phyloP scores from a whole-genome alignment of 202 grass and related monocot genomes.

The Musa balbisiana region DNA sequence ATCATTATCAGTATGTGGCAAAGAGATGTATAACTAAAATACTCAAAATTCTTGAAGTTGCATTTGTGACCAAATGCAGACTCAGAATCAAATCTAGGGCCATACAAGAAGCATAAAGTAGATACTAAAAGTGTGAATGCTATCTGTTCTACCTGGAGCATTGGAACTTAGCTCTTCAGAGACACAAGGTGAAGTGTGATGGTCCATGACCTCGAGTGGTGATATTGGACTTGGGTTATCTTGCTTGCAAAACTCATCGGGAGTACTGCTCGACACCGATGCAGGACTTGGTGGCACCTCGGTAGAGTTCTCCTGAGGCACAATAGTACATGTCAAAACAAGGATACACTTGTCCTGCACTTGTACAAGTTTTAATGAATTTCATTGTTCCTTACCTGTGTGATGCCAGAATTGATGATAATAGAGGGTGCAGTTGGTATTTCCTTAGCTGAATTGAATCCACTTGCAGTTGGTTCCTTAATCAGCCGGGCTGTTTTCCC shows the following conservation, averaged over 20 bases:
- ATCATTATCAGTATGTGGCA: background rate
- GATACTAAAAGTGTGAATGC: background rate
- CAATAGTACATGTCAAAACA: background rate
- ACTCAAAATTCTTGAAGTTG: too few relatives aligned
- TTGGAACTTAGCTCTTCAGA: conserved; percentile 32
- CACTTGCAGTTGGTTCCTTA: conserved; percentile 26
- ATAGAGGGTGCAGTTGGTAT: conserved; percentile 11
- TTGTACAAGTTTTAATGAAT: background rate
- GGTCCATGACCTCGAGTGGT: conserved; percentile 40
- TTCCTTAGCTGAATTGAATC: conserved; percentile 20
- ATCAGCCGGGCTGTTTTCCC: conserved; percentile 27
- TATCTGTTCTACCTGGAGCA: conserved; percentile 36
- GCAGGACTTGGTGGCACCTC: conserved; percentile 57
- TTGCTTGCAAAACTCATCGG: conserved; percentile 30
- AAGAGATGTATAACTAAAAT: background rate
- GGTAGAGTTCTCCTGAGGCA: conserved; percentile 35
- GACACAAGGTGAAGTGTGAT: conserved; percentile 25
- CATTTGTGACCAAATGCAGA: too few relatives aligned
- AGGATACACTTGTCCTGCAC: background rate
- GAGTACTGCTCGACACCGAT: conserved; percentile 35
- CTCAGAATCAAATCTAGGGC: too few relatives aligned
- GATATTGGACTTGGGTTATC: conserved; percentile 43
- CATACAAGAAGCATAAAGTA: too few relatives aligned
- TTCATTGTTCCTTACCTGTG: conserved; percentile 32
- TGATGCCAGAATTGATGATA: conserved; percentile 3